Conservation (phyloP, 768 basidiomycete genomes). For the Boletus pseudopeckii region DNA sequence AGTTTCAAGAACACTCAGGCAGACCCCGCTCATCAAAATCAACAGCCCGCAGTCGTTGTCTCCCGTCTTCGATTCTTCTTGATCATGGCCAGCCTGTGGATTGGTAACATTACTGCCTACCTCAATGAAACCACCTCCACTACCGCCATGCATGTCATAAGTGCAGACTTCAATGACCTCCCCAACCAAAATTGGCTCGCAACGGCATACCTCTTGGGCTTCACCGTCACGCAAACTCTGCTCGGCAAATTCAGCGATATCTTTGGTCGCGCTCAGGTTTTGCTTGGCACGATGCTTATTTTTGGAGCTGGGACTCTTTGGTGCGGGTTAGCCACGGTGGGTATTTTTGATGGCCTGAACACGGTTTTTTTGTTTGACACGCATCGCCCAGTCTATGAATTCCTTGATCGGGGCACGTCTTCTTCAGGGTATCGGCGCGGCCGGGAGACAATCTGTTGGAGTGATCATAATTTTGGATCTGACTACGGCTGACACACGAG, state of each 20-base stretch:
- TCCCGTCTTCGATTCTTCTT: constrained; percentile 30
- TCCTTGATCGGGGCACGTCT: constrained; percentile 34
- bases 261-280: constrained; percentile 33
- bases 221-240: constrained; percentile 35
- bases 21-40: neutral
- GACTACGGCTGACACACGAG: constrained; percentile 35
- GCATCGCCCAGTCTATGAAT: constrained; percentile 29
- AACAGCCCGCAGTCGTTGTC: constrained; percentile 28
- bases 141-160: constrained; percentile 35
- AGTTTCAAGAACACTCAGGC: neutral
- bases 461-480: constrained; percentile 35
- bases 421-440: constrained; percentile 37
- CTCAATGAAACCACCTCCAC: constrained; percentile 35
- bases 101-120: constrained; percentile 36
- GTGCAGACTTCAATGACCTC: constrained; percentile 28
- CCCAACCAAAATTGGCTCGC: constrained; percentile 36
- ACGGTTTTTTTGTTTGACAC: constrained; percentile 5
- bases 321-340: constrained; percentile 32
- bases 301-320: constrained; percentile 33
- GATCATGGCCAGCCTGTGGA: constrained; percentile 34
- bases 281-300: constrained; percentile 35
- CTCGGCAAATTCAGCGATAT: constrained; percentile 36
- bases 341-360: constrained; percentile 1
- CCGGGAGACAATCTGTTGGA: constrained; percentile 35
- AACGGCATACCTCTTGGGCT: constrained; percentile 34